Conservation (phyloP, 2,329 filamentous ascomycete species). For the Samsoniella hepiali region DNA sequence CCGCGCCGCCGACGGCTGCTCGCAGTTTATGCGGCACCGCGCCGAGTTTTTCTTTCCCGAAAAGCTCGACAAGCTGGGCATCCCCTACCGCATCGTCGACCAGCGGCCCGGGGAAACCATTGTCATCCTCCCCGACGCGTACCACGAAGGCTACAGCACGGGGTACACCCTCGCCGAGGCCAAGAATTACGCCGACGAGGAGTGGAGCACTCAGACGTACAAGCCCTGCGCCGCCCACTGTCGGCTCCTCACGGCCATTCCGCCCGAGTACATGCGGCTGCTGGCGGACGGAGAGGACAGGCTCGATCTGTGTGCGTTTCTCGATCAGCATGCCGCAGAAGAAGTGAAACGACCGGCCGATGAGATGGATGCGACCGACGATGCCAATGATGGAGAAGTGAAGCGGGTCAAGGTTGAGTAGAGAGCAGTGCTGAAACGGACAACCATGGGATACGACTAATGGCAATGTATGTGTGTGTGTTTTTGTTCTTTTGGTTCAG, state of each 20-base stretch:
- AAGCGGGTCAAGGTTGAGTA: neutral
- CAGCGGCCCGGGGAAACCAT: constrained; percentile 40
- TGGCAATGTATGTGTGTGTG: too few relatives aligned
- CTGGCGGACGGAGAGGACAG: constrained; percentile 32
- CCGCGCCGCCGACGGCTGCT: constrained; percentile 31
- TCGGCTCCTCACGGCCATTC: constrained; percentile 35
- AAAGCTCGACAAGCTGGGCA: constrained; percentile 37
- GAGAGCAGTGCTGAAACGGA: neutral
- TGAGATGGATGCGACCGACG: neutral
- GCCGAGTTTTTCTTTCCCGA: constrained; percentile 41
- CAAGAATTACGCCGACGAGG: constrained; percentile 38
- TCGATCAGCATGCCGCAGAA: constrained; percentile 17
- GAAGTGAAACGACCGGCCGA: neutral
- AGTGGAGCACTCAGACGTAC: constrained; percentile 36
- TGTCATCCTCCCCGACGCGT: constrained; percentile 39
- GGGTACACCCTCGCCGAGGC: constrained; percentile 40
- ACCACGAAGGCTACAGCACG: constrained; percentile 41
- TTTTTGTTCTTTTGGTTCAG: too few relatives aligned
- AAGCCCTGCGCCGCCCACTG: constrained; percentile 35
- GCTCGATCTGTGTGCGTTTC: constrained; percentile 34
- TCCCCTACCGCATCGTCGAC: constrained; percentile 37
- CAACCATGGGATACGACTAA: too few relatives aligned
- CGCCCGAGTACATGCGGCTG: constrained; percentile 33
- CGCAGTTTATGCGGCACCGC: constrained; percentile 41
- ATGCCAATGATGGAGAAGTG: neutral